Evolutionary conservation across 805 yeast genomes (phyloP).

Genomic region (Nakazawaea anatomiae): DNA sequence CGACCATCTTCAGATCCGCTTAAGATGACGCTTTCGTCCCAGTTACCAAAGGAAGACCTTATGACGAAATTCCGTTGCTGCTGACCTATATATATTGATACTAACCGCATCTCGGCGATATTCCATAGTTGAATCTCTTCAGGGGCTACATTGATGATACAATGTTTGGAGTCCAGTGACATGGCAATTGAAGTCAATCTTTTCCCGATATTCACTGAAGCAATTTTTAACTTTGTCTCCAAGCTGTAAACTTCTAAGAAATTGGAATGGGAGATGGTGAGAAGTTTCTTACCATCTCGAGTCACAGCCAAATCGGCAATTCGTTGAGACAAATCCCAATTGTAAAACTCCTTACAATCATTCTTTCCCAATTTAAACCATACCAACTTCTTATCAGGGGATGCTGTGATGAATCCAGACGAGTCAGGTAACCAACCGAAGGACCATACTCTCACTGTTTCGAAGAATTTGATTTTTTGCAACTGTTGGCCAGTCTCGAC

Average conservation of each 20-base stretch:
- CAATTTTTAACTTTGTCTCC: constrained; percentile 30
- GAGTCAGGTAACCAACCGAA: constrained; percentile 68
- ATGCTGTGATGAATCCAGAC: constrained; percentile 58
- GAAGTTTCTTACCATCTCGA: constrained; percentile 53
- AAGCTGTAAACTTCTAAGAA: constrained; percentile 56
- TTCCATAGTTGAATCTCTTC: constrained; percentile 85
- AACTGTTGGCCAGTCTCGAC: constrained; percentile 30
- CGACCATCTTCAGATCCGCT: constrained; percentile 82
- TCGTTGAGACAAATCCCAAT: constrained; percentile 35
- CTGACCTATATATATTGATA: constrained; percentile 66
- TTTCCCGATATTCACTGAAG: constrained; percentile 47
- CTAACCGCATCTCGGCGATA: constrained; percentile 47
- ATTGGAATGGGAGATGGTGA: constrained; percentile 60
- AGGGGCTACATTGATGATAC: constrained; percentile 60
- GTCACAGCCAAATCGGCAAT: constrained; percentile 67
- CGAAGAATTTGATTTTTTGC: constrained; percentile 13
- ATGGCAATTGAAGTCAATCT: constrained; percentile 60
- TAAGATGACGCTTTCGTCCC: constrained; percentile 61
- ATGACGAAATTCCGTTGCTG: constrained; percentile 65
- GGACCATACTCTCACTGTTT: constrained; percentile 36
- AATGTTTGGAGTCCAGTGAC: constrained; percentile 48
- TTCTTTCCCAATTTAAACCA: constrained; percentile 33
- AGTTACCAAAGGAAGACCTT: constrained; percentile 72
- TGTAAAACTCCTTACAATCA: constrained; percentile 24
- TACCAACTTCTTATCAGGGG: constrained; percentile 64